These are phyloP conservation scores for Aspergillus thermomutatus DNA, from an alignment of 2,329 filamentous ascomycete genomes.

Conservation along the genomic window DNA sequence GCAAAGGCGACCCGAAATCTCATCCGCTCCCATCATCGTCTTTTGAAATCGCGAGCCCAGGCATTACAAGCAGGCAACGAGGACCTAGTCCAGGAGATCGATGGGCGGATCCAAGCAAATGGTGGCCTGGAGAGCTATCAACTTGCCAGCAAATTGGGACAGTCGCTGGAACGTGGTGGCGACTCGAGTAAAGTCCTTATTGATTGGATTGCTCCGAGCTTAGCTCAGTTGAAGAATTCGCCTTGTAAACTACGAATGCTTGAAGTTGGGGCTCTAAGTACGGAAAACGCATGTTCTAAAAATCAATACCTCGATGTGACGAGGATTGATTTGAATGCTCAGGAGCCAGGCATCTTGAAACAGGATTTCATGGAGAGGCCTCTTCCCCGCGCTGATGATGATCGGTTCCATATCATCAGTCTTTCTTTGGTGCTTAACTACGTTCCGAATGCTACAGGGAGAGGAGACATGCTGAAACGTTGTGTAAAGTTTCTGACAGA, in stretches of 20 bases:
- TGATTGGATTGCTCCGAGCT: slow-evolving; percentile 51
- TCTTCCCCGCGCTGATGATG: slow-evolving; percentile 56
- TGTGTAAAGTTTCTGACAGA: slow-evolving; percentile 66
- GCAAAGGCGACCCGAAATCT: slow-evolving; percentile 57
- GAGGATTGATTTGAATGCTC: slow-evolving; percentile 87
- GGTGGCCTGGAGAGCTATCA: slow-evolving; percentile 61
- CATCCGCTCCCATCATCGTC: slow-evolving; percentile 58
- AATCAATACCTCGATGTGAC: slow-evolving; percentile 68
- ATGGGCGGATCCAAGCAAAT: slow-evolving; percentile 51
- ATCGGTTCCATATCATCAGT: slow-evolving; percentile 84
- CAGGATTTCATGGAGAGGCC: slow-evolving; percentile 94
- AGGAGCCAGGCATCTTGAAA: slow-evolving; percentile 70
- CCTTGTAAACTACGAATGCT: slow-evolving; percentile 61
- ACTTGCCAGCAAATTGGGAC: slow-evolving; percentile 60
- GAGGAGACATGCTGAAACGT: slow-evolving; percentile 81
- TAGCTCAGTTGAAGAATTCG: slow-evolving; percentile 21
- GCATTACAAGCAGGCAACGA: slow-evolving; percentile 49
- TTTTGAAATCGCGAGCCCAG: slow-evolving; percentile 55
- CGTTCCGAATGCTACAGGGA: slow-evolving; percentile 69
- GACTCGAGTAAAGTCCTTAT: slow-evolving; percentile 60
- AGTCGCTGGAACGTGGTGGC: slow-evolving; percentile 59
- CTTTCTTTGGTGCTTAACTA: slow-evolving; percentile 93
- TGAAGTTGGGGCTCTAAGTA: slow-evolving; percentile 85
- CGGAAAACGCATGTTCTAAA: slow-evolving; percentile 76
- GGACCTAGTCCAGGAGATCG: slow-evolving; percentile 41